Evolutionary conservation across 169 alveolate genomes (phyloP).

Genomic region (Eimeria acervulina): DNA sequence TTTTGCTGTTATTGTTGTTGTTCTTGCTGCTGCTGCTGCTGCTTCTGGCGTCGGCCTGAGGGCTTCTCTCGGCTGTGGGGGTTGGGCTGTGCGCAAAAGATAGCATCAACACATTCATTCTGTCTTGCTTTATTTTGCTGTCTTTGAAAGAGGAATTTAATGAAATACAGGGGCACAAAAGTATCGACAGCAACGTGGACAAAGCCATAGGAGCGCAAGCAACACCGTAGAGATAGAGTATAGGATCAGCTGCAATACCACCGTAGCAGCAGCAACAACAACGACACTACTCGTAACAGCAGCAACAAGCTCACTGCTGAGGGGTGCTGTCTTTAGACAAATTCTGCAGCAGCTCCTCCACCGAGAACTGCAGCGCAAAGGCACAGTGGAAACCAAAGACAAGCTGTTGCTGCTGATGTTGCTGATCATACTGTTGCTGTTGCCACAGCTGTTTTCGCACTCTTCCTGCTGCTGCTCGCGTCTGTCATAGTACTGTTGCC

Average conservation of each 20-base stretch:
- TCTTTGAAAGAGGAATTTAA: no score
- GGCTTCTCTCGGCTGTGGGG: background rate
- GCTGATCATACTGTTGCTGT: background rate
- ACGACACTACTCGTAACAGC: background rate
- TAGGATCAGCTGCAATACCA: background rate
- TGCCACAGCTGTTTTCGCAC: background rate
- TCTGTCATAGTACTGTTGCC: background rate
- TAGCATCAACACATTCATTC: background rate
- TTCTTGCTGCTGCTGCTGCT: constrained; percentile 10
- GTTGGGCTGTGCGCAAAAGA: constrained; percentile 10
- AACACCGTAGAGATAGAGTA: background rate
- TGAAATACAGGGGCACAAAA: background rate
- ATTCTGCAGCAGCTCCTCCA: constrained; percentile 52
- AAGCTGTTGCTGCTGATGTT: background rate
- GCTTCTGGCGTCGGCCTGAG: constrained; percentile 5
- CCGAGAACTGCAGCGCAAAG: constrained; percentile 30
- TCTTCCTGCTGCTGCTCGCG: background rate
- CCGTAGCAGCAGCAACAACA: background rate
- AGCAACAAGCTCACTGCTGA: constrained; percentile 1
- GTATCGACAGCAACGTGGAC: background rate
- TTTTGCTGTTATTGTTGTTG: background rate
- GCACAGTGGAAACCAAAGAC: background rate
- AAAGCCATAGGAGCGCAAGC: no score
- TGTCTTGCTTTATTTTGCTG: no score
- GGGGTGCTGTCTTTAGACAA: constrained; percentile 60